These are phyloP conservation scores for Triglochin maritima DNA, from an alignment of 106 monocot genomes.

Conservation along the genomic window DNA sequence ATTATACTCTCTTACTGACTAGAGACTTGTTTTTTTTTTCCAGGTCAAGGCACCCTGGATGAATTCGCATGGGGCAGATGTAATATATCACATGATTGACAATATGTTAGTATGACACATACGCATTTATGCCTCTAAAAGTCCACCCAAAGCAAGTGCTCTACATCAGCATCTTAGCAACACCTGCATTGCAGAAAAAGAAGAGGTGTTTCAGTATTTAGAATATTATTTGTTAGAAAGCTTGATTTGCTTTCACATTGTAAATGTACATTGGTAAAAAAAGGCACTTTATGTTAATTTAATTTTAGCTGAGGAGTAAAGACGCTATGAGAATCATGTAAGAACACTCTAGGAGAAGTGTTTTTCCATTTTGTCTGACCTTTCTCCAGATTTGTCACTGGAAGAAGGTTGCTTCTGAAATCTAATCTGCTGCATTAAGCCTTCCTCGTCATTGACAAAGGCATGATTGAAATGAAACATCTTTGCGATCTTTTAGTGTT, in stretches of 20 bases:
- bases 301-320: too few relatives aligned
- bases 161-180: background rate
- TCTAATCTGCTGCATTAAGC: too few relatives aligned
- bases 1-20: background rate
- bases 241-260: too few relatives aligned
- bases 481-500: background rate
- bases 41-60: constrained; percentile 54
- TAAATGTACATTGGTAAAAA: too few relatives aligned
- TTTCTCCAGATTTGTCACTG: too few relatives aligned
- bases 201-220: too few relatives aligned
- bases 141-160: background rate
- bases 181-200: background rate
- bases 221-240: too few relatives aligned
- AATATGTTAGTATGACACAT: constrained; percentile 35
- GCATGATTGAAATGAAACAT: background rate
- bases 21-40: background rate
- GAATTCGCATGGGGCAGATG: constrained; percentile 70
- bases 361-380: too few relatives aligned
- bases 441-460: background rate
- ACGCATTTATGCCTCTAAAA: background rate
- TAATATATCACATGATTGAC: constrained; percentile 79
- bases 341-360: too few relatives aligned
- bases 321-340: too few relatives aligned
- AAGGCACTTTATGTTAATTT: too few relatives aligned
- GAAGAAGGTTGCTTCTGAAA: too few relatives aligned